Evolutionary conservation across 2,329 filamentous ascomycete species (phyloP), one percentile per base, ranked within the genome.

Genomic region (Lachnellula subtilissima): DNA sequence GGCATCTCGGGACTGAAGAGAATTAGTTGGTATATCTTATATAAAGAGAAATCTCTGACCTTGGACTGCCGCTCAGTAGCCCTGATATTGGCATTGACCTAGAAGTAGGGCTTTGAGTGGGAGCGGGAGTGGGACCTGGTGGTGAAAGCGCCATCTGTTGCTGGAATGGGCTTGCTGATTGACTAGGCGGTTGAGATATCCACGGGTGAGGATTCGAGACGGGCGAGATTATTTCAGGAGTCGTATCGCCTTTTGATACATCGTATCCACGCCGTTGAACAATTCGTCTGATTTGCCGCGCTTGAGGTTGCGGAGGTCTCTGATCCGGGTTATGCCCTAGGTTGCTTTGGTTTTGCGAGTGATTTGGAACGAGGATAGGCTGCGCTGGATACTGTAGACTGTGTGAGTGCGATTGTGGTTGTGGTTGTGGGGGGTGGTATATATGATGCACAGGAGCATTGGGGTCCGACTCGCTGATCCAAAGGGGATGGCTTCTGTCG

Each of bases 81-180:
- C 56, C 59, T 42, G 64, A 65, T 15, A 67, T 65, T 14, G 60
- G 55, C 56, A 65, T 61, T 25, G 62, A 54, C 37, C 57, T 58
- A 17, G 59, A 55, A 7, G 39, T 52, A 23, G 57, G 52, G 52
- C 52, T 46, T 32, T 56, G 48, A 37, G 57, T 22, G 35, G 59
- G 43, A 32, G 56, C 23, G 50, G 28, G 42, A 23, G 36, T 36
- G 8, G 39, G 15, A 53, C 7, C 52, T 40, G 37, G 25, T 39
- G 53, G 50, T 17, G 50, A 42, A n/a, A 35, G 36, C 9, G 25
- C 39, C 17, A 43, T 51, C 42, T 52, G 52, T 25, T 19, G 48
- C 36, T 50, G 51, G 47, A 32, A 54, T 28, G 25, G 48, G 35
- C n/a, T 47, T 36, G 42, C 9, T 25, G 47, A 23, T 28, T 45